Evolutionary conservation across 139 green algal genomes (phyloP).

Genomic region (Yamagishiella unicocca): DNA sequence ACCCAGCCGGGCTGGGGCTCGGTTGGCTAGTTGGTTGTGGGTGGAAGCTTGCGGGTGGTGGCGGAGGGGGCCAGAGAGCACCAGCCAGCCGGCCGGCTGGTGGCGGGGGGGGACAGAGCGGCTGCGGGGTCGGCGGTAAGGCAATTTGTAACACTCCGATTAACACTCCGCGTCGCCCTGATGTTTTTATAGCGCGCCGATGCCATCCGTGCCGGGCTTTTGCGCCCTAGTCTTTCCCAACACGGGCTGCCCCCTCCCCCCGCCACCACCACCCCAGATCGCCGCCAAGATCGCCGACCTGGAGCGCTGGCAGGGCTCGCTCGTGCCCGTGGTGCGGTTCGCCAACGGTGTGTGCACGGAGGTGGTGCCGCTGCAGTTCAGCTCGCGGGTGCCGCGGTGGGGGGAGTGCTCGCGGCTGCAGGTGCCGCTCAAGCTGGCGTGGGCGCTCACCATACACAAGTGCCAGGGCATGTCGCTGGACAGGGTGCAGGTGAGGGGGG

Average conservation of each 20-base stretch:
- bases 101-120: too few species aligned
- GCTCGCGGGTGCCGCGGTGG: slow-evolving; percentile 43
- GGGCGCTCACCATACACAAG: slow-evolving; percentile 88
- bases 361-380: slow-evolving; percentile 66
- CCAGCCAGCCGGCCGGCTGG: too few species aligned
- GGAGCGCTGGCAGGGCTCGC: slow-evolving; percentile 32
- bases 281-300: not conserved
- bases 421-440: slow-evolving; percentile 85
- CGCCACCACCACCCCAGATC: not conserved
- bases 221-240: too few species aligned
- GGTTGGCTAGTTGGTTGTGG: too few species aligned
- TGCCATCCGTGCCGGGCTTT: too few species aligned
- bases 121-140: too few species aligned
- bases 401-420: slow-evolving; percentile 67
- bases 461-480: slow-evolving; percentile 85
- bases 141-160: too few species aligned
- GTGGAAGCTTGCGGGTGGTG: too few species aligned
- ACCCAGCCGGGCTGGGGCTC: too few species aligned
- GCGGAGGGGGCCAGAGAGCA: too few species aligned
- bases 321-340: slow-evolving; percentile 71
- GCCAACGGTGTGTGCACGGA: slow-evolving; percentile 64
- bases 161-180: too few species aligned
- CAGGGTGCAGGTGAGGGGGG: slow-evolving; percentile 57
- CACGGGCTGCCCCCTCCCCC: not conserved
- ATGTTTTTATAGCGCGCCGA: too few species aligned